Conservation (phyloP, 192 early-diverging fungal genomes). For the Backusella parvicylindrica region DNA sequence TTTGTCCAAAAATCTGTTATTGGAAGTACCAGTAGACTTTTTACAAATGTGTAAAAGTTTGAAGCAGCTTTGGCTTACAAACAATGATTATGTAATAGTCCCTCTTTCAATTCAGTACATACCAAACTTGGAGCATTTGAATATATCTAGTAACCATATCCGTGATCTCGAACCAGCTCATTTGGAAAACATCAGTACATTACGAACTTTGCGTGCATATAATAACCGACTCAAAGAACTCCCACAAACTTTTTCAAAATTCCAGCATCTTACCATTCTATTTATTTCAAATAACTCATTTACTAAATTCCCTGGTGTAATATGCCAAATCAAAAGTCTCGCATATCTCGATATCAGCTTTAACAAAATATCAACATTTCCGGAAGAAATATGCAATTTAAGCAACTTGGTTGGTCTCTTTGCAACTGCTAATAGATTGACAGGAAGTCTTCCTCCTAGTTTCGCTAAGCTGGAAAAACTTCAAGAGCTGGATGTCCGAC, state of each 20-base stretch:
- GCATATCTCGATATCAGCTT: conserved; percentile 78
- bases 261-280: conserved; percentile 57
- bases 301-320: conserved; percentile 56
- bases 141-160: conserved; percentile 78
- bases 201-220: conserved; percentile 61
- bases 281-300: conserved; percentile 84
- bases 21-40: conserved; percentile 84
- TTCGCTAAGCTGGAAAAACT: conserved; percentile 59
- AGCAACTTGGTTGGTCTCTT: conserved; percentile 55
- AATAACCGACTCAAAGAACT: conserved; percentile 73
- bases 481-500: conserved; percentile 74
- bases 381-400: conserved; percentile 71
- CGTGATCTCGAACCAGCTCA: conserved; percentile 56
- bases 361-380: conserved; percentile 72
- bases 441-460: conserved; percentile 61
- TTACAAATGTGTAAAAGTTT: conserved; percentile 68
- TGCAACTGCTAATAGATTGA: conserved; percentile 72
- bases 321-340: conserved; percentile 59
- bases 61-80: conserved; percentile 63
- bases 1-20: conserved; percentile 74
- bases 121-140: conserved; percentile 61
- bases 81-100: conserved; percentile 65
- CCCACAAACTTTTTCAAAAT: conserved; percentile 57
- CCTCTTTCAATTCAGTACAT: conserved; percentile 68
- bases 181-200: conserved; percentile 54